These are phyloP conservation scores for Chaetoscypha palmicola DNA, from an alignment of 2,329 filamentous ascomycete species.

Conservation along the genomic window DNA sequence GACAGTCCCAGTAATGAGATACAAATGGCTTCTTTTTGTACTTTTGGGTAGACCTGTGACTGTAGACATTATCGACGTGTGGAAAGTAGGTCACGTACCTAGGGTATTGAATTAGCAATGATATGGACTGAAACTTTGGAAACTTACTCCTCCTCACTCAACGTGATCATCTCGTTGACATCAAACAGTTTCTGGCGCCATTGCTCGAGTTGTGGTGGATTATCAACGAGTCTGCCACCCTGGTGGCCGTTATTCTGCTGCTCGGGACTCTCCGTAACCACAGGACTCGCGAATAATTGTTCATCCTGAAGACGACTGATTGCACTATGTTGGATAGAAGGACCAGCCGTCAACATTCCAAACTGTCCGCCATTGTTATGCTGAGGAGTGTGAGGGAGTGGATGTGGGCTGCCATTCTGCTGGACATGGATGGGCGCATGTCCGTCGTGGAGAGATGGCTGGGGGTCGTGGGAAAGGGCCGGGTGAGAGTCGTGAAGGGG, in stretches of 20 bases:
- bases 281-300: constrained; percentile 33
- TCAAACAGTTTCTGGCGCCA: constrained; percentile 71
- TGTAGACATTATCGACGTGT: constrained; percentile 79
- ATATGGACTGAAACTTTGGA: not conserved
- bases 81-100: constrained; percentile 78
- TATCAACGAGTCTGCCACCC: constrained; percentile 49
- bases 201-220: constrained; percentile 59
- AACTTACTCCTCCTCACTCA: constrained; percentile 66
- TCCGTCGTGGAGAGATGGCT: constrained; percentile 10
- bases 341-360: constrained; percentile 37
- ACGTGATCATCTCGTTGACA: constrained; percentile 63
- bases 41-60: constrained; percentile 71
- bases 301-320: constrained; percentile 33
- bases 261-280: constrained; percentile 24
- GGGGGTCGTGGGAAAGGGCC: not conserved
- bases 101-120: constrained; percentile 6
- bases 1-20: constrained; percentile 79
- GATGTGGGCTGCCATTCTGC: constrained; percentile 21
- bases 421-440: constrained; percentile 28
- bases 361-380: constrained; percentile 38
- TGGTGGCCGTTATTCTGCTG: constrained; percentile 45
- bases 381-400: constrained; percentile 30
- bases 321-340: constrained; percentile 30
- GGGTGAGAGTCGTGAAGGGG: not conserved
- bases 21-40: constrained; percentile 80